Evolutionary conservation across 2,329 filamentous ascomycete species (phyloP).

Genomic region (Botryotinia globosa): DNA sequence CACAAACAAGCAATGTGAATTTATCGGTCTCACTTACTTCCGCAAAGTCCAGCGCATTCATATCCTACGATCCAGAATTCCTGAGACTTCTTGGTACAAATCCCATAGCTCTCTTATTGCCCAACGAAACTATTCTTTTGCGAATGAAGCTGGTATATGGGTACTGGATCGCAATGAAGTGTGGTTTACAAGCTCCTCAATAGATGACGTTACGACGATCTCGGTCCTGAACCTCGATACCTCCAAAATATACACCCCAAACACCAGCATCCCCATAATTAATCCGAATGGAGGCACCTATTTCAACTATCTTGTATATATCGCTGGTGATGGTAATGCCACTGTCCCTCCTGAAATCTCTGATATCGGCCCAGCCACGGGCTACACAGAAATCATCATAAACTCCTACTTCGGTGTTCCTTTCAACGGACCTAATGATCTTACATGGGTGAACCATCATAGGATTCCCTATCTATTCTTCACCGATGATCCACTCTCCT

Average conservation of each 20-base stretch:
- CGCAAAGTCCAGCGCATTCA: neutral
- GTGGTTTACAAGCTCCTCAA: slow-evolving; percentile 8
- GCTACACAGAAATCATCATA: neutral
- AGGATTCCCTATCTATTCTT: slow-evolving; percentile 4
- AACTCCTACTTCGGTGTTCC: slow-evolving; percentile 5
- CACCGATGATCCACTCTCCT: neutral
- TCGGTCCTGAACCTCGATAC: neutral
- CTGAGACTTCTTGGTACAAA: neutral
- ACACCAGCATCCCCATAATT: neutral
- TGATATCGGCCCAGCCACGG: neutral
- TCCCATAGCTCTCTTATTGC: neutral
- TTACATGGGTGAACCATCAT: neutral
- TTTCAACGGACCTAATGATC: neutral
- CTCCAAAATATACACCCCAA: neutral
- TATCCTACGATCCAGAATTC: slow-evolving; percentile 1
- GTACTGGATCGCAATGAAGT: neutral
- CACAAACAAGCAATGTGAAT: neutral
- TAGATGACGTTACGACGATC: neutral
- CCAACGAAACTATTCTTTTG: neutral
- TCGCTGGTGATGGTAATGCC: neutral
- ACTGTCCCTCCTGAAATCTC: neutral
- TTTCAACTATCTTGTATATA: neutral
- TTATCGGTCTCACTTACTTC: neutral
- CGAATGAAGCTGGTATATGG: slow-evolving; percentile 4
- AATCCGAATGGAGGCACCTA: neutral